These are phyloP conservation scores for Chalaropsis ovoidea DNA, from an alignment of 2,329 filamentous ascomycete species.

Conservation along the genomic window DNA sequence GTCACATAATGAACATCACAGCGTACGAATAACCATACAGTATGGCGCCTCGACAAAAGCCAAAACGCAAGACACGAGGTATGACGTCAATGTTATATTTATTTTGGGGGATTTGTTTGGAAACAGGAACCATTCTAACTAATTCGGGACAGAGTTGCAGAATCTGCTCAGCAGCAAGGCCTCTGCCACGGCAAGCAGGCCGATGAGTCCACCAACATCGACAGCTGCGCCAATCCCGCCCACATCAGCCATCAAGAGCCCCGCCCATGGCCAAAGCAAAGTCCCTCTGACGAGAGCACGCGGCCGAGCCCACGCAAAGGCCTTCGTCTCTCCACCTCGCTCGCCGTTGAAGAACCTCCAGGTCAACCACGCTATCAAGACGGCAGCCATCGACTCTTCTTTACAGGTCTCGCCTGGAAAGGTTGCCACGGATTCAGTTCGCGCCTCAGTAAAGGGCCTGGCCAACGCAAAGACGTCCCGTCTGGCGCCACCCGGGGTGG, in stretches of 20 bases:
- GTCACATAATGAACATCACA: not conserved
- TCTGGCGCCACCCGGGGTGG: not conserved
- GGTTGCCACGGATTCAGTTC: too few species aligned
- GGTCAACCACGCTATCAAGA: not conserved
- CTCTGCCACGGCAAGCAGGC: not conserved
- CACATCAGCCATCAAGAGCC: slow-evolving; percentile 1
- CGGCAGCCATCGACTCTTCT: not conserved
- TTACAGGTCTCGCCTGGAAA: not conserved
- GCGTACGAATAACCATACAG: not conserved
- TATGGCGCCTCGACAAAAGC: slow-evolving; percentile 21
- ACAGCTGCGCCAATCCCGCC: slow-evolving; percentile 8
- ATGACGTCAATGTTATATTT: not conserved
- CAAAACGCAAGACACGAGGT: slow-evolving; percentile 20
- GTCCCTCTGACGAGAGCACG: not conserved
- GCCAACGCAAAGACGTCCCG: not conserved
- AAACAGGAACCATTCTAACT: not conserved
- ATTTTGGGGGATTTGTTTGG: not conserved
- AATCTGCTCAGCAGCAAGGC: slow-evolving; percentile 11
- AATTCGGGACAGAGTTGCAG: slow-evolving; percentile 4
- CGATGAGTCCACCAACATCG: slow-evolving; percentile 7
- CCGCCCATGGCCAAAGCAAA: not conserved
- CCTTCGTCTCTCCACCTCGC: not conserved
- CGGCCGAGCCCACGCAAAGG: not conserved
- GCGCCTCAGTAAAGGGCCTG: not conserved
- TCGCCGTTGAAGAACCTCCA: not conserved